These are phyloP conservation scores for Ramularia endophylla DNA, from an alignment of 2,329 filamentous ascomycete genomes.

Conservation along the genomic window DNA sequence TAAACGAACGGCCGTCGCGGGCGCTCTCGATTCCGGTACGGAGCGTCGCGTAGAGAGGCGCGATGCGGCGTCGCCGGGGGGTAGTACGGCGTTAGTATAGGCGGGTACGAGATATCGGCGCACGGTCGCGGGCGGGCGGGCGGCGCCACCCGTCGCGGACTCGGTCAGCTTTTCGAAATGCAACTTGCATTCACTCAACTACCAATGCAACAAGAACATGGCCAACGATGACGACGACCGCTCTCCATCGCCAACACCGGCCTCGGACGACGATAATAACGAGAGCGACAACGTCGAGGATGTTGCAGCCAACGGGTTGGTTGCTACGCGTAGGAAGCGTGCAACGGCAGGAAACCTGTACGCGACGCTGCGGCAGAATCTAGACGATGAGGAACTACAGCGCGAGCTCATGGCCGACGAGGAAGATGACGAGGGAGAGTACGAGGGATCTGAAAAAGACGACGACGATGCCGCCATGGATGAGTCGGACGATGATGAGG, in stretches of 20 bases:
- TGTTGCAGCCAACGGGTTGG: constrained; percentile 46
- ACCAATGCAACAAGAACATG: constrained; percentile 16
- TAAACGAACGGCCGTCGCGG: no score
- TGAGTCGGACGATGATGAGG: constrained; percentile 74
- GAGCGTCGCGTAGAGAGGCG: no score
- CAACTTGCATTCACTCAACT: no score
- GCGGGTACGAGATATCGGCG: no score
- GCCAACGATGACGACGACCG: constrained; percentile 19
- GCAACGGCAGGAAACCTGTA: constrained; percentile 81
- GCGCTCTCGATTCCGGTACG: no score
- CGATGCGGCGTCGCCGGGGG: no score
- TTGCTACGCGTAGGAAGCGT: constrained; percentile 66
- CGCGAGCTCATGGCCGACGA: constrained; percentile 44
- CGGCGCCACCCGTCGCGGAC: no score
- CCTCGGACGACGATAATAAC: constrained; percentile 6
- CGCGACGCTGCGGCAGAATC: constrained; percentile 65
- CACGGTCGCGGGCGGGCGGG: no score
- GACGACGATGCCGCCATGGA: constrained; percentile 75
- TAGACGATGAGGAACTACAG: constrained; percentile 37
- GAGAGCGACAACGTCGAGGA: constrained; percentile 20
- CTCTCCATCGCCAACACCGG: constrained; percentile 8
- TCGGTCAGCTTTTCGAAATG: no score
- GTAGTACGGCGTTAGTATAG: no score
- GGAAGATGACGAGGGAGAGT: constrained; percentile 43
- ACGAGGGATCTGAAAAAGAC: constrained; percentile 37